Percentiles rank a stretch among this genome's conserved stretches.
Conservation (phyloP, 2,329 filamentous ascomycete genomes). For the Hymenotorrendiella dingleyae region DNA sequence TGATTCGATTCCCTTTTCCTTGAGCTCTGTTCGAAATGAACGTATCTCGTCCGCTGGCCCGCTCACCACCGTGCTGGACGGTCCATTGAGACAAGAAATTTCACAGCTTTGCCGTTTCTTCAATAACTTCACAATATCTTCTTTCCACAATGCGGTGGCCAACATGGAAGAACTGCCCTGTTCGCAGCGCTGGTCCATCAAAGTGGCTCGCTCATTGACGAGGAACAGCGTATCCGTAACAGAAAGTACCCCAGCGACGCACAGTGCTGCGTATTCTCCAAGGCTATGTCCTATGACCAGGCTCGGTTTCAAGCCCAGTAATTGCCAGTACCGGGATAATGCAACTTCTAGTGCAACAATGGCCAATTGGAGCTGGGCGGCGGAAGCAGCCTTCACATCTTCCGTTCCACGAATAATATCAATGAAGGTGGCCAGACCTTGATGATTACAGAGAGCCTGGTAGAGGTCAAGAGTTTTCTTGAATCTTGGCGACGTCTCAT, state of each 20-base stretch:
- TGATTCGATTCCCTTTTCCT: slow-evolving; percentile 48
- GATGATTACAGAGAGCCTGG: slow-evolving; percentile 22
- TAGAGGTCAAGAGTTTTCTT: slow-evolving; percentile 2
- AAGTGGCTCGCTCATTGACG: slow-evolving; percentile 59
- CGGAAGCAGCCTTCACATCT: too few species aligned
- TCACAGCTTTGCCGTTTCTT: slow-evolving; percentile 38
- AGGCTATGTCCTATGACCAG: slow-evolving; percentile 57
- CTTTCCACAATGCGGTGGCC: slow-evolving; percentile 45
- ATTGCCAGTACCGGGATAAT: slow-evolving; percentile 46
- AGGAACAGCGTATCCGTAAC: slow-evolving; percentile 65
- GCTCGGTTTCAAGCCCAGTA: slow-evolving; percentile 48
- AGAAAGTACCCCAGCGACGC: slow-evolving; percentile 65
- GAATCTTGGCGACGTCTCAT: slow-evolving; percentile 7
- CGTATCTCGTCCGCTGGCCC: slow-evolving; percentile 46
- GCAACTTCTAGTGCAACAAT: slow-evolving; percentile 48
- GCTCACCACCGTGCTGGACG: slow-evolving; percentile 67
- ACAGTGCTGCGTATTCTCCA: slow-evolving; percentile 67
- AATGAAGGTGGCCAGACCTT: slow-evolving; percentile 25
- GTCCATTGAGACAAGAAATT: slow-evolving; percentile 67
- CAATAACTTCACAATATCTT: slow-evolving; percentile 43
- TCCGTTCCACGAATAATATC: slow-evolving; percentile 36
- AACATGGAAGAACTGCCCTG: slow-evolving; percentile 62
- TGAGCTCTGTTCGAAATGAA: slow-evolving; percentile 41
- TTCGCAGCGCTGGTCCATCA: slow-evolving; percentile 59
- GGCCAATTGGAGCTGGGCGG: slow-evolving; percentile 45